Conservation (phyloP, 768 basidiomycete species). For the Coprinopsis strossmayeri region DNA sequence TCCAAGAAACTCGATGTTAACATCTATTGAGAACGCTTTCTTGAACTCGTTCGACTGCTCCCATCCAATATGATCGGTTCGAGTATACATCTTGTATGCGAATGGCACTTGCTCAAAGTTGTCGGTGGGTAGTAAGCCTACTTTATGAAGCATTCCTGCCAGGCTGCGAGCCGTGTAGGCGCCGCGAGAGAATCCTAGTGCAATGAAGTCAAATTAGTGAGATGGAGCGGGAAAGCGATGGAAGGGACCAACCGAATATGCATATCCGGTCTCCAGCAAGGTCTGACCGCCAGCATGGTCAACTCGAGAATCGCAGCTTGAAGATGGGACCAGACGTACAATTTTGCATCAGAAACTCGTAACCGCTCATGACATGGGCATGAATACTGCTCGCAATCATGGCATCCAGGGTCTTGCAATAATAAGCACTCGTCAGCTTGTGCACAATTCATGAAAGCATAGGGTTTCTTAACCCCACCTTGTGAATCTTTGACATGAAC, state of each 20-base stretch:
- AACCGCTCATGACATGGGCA: slow-evolving; percentile 49
- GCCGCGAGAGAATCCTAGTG: slow-evolving; percentile 52
- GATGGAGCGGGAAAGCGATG: background rate
- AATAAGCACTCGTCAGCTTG: background rate
- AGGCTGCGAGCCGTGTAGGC: slow-evolving; percentile 47
- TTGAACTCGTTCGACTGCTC: slow-evolving; percentile 49
- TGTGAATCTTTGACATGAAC: slow-evolving; percentile 27
- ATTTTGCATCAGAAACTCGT: slow-evolving; percentile 55
- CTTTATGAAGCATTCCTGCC: slow-evolving; percentile 45
- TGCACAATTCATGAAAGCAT: background rate
- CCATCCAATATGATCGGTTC: slow-evolving; percentile 42
- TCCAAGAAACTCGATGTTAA: slow-evolving; percentile 52
- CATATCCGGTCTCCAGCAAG: slow-evolving; percentile 5
- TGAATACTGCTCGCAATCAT: slow-evolving; percentile 45
- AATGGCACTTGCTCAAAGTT: slow-evolving; percentile 56
- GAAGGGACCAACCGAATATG: slow-evolving; percentile 1
- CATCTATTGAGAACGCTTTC: slow-evolving; percentile 44
- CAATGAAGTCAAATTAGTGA: background rate
- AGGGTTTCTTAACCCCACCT: too few species aligned
- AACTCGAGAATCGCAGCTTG: background rate
- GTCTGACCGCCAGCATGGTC: background rate
- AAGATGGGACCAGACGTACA: slow-evolving; percentile 23
- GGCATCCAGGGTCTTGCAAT: slow-evolving; percentile 35
- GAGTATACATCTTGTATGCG: slow-evolving; percentile 56
- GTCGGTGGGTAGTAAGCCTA: slow-evolving; percentile 39